Evolutionary conservation across 139 green algal species (phyloP), one percentile per base, ranked within the genome.

Genomic region (Nannochloris sp.): DNA sequence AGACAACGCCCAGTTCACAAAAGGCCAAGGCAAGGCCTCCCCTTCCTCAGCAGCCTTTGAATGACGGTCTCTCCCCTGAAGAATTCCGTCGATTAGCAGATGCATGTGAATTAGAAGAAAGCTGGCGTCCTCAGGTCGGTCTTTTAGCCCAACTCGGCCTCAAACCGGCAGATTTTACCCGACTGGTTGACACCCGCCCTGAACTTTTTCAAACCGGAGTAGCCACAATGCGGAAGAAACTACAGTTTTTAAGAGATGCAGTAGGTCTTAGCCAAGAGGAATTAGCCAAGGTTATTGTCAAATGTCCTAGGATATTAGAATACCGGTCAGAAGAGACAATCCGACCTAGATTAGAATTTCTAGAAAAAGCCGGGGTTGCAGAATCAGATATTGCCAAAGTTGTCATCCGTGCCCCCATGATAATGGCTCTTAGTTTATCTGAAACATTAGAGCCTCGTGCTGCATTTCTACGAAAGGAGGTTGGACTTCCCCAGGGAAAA

Each of bases 251-350:
- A 12, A 47, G 46, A 45, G 54, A 82, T 23, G 57, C 60, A 38
- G 64, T 78, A 1, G 73, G 73, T n/a, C 45, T 82, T n/a, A 78
- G 44, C 37, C 32, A 79, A 13, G 68, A 54, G 8, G 61, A 82
- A 15, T 55, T 90, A 37, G 39, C 34, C 30, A 82, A 86, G 51
- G 58, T 89, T 33, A 57, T 89, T 6, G 42, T 65, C 25, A 77
- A 77, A 31, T 77, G 77, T 46, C 83, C 83, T 3, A 61, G 75
- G 29, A 69, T 87, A n/a, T 44, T 81, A 34, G 74, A 85, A 64
- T 78, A 85, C 34, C 47, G 59, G 23, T 57, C 46, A 4, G 76
- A 85, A 37, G 58, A 69, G 64, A 80, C 76, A 4, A 23, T 84
- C 24, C 61, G 67, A 5, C 68, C 75, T 4, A 67, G 78, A 23